These are phyloP conservation scores for Citrullus colocynthis DNA, from an alignment of 306 rosid species.

Conservation along the genomic window DNA sequence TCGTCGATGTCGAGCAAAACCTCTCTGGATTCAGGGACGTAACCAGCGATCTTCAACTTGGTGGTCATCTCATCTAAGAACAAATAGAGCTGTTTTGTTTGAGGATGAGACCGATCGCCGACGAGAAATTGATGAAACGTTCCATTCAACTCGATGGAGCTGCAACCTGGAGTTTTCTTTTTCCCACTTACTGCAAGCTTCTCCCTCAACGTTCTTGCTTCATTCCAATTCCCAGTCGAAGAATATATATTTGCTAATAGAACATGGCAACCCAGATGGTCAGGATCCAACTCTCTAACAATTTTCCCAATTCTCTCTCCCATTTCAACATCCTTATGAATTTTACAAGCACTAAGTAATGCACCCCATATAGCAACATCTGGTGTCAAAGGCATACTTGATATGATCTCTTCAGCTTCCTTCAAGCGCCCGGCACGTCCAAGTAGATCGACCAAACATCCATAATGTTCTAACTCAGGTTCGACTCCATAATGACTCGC, in stretches of 20 bases:
- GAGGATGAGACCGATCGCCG: conserved; percentile 16
- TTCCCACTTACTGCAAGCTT: conserved; percentile 11
- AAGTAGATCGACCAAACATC: conserved; percentile 65
- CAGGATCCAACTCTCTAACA: conserved; percentile 32
- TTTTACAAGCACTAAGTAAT: conserved; percentile 48
- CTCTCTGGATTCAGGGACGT: conserved; percentile 3
- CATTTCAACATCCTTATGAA: conserved; percentile 44
- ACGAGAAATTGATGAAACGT: conserved; percentile 13
- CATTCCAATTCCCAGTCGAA: conserved; percentile 45
- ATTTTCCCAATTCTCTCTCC: conserved; percentile 44
- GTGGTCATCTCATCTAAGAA: conserved; percentile 15
- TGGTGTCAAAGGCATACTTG: conserved; percentile 43
- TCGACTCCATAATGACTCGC: conserved; percentile 28
- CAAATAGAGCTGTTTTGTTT: conserved; percentile 12
- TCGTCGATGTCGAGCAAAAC: conserved; percentile 15
- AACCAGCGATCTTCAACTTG: conserved; percentile 15
- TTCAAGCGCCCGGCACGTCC: conserved; percentile 47
- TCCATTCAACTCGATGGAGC: conserved; percentile 21
- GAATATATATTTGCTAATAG: conserved; percentile 57
- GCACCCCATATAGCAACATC: conserved; percentile 60
- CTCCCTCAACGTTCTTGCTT: conserved; percentile 28
- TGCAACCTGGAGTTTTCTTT: conserved; percentile 18
- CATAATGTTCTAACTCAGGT: conserved; percentile 49
- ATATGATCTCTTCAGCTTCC: conserved; percentile 48
- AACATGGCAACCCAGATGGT: conserved; percentile 46